These are phyloP conservation scores for Lupinus albus DNA, from an alignment of 306 rosid genomes.

Conservation along the genomic window DNA sequence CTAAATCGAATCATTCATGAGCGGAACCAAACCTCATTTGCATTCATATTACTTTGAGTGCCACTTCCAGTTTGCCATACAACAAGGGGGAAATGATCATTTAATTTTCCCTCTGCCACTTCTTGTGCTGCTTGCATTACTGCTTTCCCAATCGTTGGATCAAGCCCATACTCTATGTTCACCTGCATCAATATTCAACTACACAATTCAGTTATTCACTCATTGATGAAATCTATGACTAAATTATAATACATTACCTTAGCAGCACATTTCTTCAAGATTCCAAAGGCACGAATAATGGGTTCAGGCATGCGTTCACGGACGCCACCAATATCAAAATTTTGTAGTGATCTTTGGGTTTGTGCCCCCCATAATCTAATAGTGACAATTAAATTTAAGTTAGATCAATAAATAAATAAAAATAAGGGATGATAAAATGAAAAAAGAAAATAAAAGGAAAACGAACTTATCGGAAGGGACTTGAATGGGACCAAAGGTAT, in stretches of 20 bases:
- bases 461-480: slow-evolving; percentile 91
- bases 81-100: slow-evolving; percentile 93
- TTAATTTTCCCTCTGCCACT: slow-evolving; percentile 95
- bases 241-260: slow-evolving; percentile 36
- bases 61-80: slow-evolving; percentile 99
- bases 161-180: slow-evolving; percentile 91
- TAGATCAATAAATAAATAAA: not conserved
- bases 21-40: slow-evolving; percentile 75
- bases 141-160: slow-evolving; percentile 81
- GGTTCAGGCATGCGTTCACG: slow-evolving; percentile 99
- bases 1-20: too few relatives aligned
- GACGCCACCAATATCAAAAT: slow-evolving; percentile 92
- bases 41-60: slow-evolving; percentile 98
- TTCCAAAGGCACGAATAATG: slow-evolving; percentile 86
- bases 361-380: slow-evolving; percentile 96
- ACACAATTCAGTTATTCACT: too few relatives aligned
- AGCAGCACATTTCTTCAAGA: slow-evolving; percentile 90
- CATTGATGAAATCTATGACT: too few relatives aligned
- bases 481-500: slow-evolving; percentile 91
- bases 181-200: slow-evolving; percentile 45
- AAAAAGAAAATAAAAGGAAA: slow-evolving; percentile 29
- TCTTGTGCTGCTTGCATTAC: slow-evolving; percentile 91
- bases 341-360: slow-evolving; percentile 90
- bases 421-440: too few relatives aligned
- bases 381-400: not conserved